Evolutionary conservation across 2,329 filamentous ascomycete genomes (phyloP), one percentile per base, ranked within the genome.

Genomic region (Exophiala alcalophila): DNA sequence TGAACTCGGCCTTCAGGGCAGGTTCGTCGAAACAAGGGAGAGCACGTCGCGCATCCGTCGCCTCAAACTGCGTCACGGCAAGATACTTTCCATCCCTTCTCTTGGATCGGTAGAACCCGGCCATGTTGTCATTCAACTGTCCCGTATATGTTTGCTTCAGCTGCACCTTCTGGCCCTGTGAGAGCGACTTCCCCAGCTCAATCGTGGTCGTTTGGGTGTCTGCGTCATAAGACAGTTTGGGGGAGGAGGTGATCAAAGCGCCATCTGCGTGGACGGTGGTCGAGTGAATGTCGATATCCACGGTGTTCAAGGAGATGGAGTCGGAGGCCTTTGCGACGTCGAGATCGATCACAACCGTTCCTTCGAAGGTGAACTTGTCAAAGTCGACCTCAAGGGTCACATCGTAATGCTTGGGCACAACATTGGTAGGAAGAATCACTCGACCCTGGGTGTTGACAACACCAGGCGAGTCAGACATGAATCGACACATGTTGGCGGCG

Each of bases 1-100:
- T 91, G 68, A 94, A 97, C 54, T 85, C 83, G 26, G 91, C 87
- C 74, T 97, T 97, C 56, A 97, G 76, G 18, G 88, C 84, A 19
- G 91, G 91, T 71, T 97, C 92, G 61, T 97, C 91, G 65, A 96
- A 96, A 69, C 91, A 96, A 29, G 91, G 91, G 70, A 97, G 94
- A 5, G 91, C 89, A 57, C 90, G 78, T 58, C 91, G 80, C 50
- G 88, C 90, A 69, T 97, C 91, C 10, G 91, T 96, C 26, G 91
- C 84, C 71, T 97, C 91, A 86, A 97, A 94, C 73, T 97, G 91
- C 12, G 87, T 87, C 18, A 89, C 91, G 19, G 90, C 91, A 61
- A 97, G 75, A 63, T 90, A 84, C 47, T 79, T 80, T 26, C 91
- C 91, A 59, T 92, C 81, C 34, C 78, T 69, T 49, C 80, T 82